These are phyloP conservation scores for Starmerella vaccinii DNA, from an alignment of 805 yeast genomes.

Conservation along the genomic window DNA sequence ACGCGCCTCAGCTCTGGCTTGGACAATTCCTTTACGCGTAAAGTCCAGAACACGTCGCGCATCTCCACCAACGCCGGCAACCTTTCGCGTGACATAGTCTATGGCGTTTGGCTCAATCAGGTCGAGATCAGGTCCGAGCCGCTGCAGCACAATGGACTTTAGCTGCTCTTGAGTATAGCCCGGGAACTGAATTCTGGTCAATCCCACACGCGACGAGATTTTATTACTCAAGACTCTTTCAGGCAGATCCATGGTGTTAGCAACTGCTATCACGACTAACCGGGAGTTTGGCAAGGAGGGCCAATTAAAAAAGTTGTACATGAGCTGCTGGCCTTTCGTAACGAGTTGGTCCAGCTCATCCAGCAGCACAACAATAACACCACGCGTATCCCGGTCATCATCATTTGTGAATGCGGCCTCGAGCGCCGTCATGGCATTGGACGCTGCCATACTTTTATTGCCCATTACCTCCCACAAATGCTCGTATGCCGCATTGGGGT, in stretches of 20 bases:
- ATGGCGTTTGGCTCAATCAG: constrained; percentile 42
- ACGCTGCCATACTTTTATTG: constrained; percentile 47
- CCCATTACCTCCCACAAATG: constrained; percentile 63
- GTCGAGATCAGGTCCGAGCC: constrained; percentile 42
- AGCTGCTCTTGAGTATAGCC: constrained; percentile 80
- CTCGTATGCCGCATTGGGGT: constrained; percentile 76
- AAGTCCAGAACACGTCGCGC: constrained; percentile 86
- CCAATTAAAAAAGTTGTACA: constrained; percentile 97
- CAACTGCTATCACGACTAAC: constrained; percentile 81
- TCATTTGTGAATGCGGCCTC: constrained; percentile 54
- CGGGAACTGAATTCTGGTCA: constrained; percentile 73
- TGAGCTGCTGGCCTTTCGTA: constrained; percentile 62
- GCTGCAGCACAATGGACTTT: constrained; percentile 57
- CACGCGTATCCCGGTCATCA: constrained; percentile 23
- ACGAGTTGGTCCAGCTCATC: constrained; percentile 93
- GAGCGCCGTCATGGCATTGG: constrained; percentile 54
- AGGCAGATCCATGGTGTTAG: constrained; percentile 95
- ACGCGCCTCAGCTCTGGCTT: constrained; percentile 28
- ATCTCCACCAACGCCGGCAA: constrained; percentile 95
- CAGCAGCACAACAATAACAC: constrained; percentile 64
- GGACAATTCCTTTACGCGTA: constrained; percentile 78
- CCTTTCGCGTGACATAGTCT: constrained; percentile 84
- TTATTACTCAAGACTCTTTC: constrained; percentile 80
- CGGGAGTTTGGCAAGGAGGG: constrained; percentile 74
- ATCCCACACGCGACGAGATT: constrained; percentile 81